Evolutionary conservation across 192 early-diverging fungal species (phyloP).

Genomic region (Phlyctochytrium bullatum): DNA sequence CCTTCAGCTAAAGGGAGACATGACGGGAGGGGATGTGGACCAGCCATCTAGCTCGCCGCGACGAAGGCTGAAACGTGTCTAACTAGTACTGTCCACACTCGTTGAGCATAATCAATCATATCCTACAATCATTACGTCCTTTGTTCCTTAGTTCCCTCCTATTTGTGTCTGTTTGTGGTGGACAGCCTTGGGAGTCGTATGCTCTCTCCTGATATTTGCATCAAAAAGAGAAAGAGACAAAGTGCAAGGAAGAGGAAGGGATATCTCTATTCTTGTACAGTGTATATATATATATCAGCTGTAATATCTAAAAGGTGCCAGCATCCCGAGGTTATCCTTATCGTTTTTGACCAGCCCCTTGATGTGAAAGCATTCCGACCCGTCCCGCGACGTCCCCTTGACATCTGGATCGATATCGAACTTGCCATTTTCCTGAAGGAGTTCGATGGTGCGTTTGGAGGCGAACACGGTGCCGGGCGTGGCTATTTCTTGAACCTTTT

Average conservation of each 20-base stretch:
- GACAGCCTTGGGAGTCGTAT: background rate
- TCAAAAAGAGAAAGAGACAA: background rate
- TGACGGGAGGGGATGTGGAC: too few relatives aligned
- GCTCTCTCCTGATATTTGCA: background rate
- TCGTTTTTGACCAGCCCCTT: background rate
- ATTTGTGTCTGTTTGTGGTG: background rate
- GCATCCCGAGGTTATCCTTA: background rate
- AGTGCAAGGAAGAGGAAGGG: background rate
- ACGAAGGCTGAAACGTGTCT: too few relatives aligned
- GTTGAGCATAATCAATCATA: too few relatives aligned
- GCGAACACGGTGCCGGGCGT: background rate
- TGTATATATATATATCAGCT: too few relatives aligned
- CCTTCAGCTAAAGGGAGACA: too few relatives aligned
- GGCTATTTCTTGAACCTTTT: slow-evolving; percentile 5
- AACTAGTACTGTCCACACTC: too few relatives aligned
- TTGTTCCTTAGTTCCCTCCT: too few relatives aligned
- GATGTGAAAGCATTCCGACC: background rate
- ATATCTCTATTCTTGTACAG: background rate
- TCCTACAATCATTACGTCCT: too few relatives aligned
- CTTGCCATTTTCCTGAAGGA: background rate
- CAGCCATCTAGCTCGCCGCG: too few relatives aligned
- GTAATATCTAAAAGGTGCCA: too few relatives aligned
- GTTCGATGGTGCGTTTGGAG: background rate
- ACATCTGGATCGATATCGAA: background rate
- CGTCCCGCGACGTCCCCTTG: background rate